Evolutionary conservation across 306 rosid species (phyloP), one percentile per base, ranked within the genome.

Genomic region (Cucurbita moschata): DNA sequence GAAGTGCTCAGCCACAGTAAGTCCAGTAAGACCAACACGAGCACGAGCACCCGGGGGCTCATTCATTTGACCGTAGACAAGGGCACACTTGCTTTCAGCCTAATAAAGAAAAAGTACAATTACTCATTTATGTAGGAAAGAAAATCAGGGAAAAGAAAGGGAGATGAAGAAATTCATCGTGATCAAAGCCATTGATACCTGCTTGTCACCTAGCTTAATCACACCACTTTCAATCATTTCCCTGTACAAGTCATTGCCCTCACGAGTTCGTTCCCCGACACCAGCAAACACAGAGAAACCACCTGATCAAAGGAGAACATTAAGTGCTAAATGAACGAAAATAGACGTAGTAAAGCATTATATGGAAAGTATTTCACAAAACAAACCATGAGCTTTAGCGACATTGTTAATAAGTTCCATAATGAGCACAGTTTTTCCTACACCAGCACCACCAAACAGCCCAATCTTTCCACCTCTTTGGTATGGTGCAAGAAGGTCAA

Each of bases 11-110:
- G 99, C 97, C 19, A 94, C 97, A 74, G 99, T 94, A 50, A 94
- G 83, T 10, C 99, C 96, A 73, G 99, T 94, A 77, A 94, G 86
- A 66, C 99, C 99, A 82, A 94, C 99, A 79, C 99, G 99, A 74
- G 99, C 99, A 85, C 99, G 97, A 5, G 99, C 99, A 89, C 99
- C 99, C 1, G 99, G 97, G 70, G 99, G 96, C 85, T 94, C 97
- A 19, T 94, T 94, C 99, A 94, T 94, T 85, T 94, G 99, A 81
- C 99, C 99, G 6, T 91, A 94, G 69, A 94, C 99, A 53, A 94
- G 95, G 72, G 99, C 99, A 78, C 99, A 94, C 62, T 94, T 94
- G 92, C 99, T 94, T 0, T 94, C 99, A 59, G 88, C 80, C 99
- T 94, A 80, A 83, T 46, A 67, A 30, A 62, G 49, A 37, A 78